Evolutionary conservation across 192 early-diverging fungal genomes (phyloP).

Genomic region (Spinellus fusiger): DNA sequence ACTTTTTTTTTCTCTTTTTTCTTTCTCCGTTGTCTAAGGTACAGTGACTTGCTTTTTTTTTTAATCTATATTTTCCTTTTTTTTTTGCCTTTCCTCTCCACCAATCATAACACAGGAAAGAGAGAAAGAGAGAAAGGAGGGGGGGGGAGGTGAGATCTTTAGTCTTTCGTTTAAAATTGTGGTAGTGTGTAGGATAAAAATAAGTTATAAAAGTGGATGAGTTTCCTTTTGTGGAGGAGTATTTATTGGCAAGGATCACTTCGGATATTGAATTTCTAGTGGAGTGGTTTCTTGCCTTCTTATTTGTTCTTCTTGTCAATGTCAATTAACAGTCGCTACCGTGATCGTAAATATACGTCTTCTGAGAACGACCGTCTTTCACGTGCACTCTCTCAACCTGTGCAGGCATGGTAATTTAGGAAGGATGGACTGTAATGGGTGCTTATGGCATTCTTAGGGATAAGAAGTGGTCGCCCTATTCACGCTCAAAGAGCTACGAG

Average conservation of each 20-base stretch:
- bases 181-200: neutral
- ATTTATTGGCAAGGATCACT: neutral
- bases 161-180: constrained; percentile 18
- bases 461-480: constrained; percentile 17
- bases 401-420: constrained; percentile 16
- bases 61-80: no score
- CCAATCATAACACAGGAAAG: no score
- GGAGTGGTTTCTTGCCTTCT: no score
- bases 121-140: no score
- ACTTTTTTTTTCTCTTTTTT: no score
- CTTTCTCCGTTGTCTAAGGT: no score
- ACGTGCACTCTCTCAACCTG: constrained; percentile 19
- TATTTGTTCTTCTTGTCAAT: neutral
- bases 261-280: neutral
- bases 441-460: constrained; percentile 7
- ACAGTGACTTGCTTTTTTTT: no score
- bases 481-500: constrained; percentile 1
- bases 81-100: no score
- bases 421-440: neutral
- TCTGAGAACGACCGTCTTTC: constrained; percentile 19
- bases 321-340: constrained; percentile 13
- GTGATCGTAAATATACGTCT: constrained; percentile 13
- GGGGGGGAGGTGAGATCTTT: no score
- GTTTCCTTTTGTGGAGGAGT: neutral
- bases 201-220: neutral